Evolutionary conservation across 331 rosid genomes (phyloP), one percentile per base, ranked within the genome.

Genomic region (Telfairia occidentalis): DNA sequence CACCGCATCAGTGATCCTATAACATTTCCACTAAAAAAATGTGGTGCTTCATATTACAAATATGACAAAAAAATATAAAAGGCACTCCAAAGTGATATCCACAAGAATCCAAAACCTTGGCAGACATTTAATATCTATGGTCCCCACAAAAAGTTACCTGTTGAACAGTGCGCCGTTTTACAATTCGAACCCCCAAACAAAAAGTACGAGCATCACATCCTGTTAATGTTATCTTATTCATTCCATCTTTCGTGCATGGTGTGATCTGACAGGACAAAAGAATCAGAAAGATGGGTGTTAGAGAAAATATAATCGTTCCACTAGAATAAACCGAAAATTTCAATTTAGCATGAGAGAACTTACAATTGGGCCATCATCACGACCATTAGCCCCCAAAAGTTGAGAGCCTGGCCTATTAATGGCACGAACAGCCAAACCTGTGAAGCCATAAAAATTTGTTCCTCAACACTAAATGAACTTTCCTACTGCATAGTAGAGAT

Each of bases 341-440:
- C 52, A 70, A 43, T 29, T 37, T 5, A 43, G 57, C 1, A 43
- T 23, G 50, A 73, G 76, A 48, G 70, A 83, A 87, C 99, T 92
- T 87, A 95, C 99, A 84, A 83, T 82, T 55, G 96, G 88, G 57
- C 99, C 99, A 81, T 92, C 90, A 78, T 95, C 99, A 49, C 99
- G 99, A 50, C 99, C 99, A 81, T 89, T 92, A 64, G 90, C 90
- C 74, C 99, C 99, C 64, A 95, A 96, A 80, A 90, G 77, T 75
- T 95, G 99, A 1, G 97, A 79, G 50, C 96, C 97, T 28, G 97
- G 99, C 84, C 99, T 86, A 81, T 84, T 89, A 55, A 92, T 89
- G 29, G 96, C 93, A 80, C 99, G 99, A 50, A 95, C 96, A 82
- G 91, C 38, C 79, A 86, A 53, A 76, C 96, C 99, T 95, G 78